phyloP scores from a whole-genome alignment of 345 rosid genomes.

The Eucalyptus brandiana region DNA sequence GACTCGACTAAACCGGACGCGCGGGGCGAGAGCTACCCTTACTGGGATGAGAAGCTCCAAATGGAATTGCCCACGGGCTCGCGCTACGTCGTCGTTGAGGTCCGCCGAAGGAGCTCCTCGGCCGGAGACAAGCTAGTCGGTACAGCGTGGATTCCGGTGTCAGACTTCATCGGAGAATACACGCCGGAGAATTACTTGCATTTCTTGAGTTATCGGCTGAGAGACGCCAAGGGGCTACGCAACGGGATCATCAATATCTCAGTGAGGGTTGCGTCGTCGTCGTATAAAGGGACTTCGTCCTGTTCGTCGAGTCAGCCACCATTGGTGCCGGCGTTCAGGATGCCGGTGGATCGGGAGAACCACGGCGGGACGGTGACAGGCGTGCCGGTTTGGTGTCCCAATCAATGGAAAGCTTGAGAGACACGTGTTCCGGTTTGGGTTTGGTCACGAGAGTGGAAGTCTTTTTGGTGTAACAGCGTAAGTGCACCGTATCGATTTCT shows the following conservation, averaged over 20 bases:
- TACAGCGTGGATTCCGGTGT: neutral
- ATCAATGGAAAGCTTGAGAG: neutral
- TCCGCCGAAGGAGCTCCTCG: neutral
- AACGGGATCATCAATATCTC: constrained; percentile 2
- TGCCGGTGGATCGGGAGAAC: neutral
- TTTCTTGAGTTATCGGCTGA: constrained; percentile 3
- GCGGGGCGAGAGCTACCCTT: neutral
- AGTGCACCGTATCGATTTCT: neutral
- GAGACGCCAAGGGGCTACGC: neutral
- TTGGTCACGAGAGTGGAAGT: neutral
- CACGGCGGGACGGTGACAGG: neutral
- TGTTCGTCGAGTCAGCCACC: neutral
- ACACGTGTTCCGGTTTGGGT: neutral
- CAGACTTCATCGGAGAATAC: constrained; percentile 10
- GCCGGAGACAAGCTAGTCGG: neutral
- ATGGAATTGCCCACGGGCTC: neutral
- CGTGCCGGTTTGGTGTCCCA: neutral
- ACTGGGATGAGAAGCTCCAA: constrained; percentile 2
- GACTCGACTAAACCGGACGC: neutral
- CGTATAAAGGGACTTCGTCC: neutral
- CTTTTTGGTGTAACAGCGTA: neutral
- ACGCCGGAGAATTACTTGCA: neutral
- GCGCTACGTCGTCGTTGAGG: neutral
- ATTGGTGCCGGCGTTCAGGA: neutral
- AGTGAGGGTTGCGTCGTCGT: neutral